Percentiles rank a stretch among this genome's conserved stretches.
These are phyloP conservation scores for Umbelopsis sp. DNA, from an alignment of 371 early-diverging fungal species.

Conservation along the genomic window DNA sequence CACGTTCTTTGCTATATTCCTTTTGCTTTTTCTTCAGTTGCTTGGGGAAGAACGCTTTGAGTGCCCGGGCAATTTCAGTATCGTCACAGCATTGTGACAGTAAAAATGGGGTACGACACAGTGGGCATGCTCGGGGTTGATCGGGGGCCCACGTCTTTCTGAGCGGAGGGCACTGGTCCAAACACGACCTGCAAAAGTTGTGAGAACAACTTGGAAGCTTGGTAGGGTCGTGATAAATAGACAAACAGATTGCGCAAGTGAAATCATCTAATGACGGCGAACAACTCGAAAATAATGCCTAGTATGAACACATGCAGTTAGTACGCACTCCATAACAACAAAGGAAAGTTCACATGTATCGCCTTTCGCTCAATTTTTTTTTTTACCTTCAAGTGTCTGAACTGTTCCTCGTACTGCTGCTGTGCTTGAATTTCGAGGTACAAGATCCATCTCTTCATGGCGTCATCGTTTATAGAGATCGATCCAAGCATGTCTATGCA, in stretches of 20 bases:
- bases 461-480: constrained; percentile 13
- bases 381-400: background rate
- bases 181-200: constrained; percentile 20
- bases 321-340: background rate
- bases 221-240: constrained; percentile 20
- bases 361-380: background rate
- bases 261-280: constrained; percentile 20
- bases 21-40: constrained; percentile 6
- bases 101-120: constrained; percentile 6
- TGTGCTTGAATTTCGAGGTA: constrained; percentile 18
- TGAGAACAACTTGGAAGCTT: constrained; percentile 20
- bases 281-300: constrained; percentile 7
- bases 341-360: no score
- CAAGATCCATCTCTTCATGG: constrained; percentile 11
- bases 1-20: constrained; percentile 12
- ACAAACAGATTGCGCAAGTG: constrained; percentile 23
- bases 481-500: background rate
- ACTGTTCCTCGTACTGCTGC: constrained; percentile 3
- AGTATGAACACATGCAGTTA: background rate
- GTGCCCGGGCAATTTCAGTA: background rate
- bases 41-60: constrained; percentile 10
- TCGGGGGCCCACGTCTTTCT: constrained; percentile 1
- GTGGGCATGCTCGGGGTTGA: constrained; percentile 13
- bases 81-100: constrained; percentile 9
- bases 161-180: constrained; percentile 14